Conservation (phyloP, 305 asterid species). For the Fraxinus dipetala region DNA sequence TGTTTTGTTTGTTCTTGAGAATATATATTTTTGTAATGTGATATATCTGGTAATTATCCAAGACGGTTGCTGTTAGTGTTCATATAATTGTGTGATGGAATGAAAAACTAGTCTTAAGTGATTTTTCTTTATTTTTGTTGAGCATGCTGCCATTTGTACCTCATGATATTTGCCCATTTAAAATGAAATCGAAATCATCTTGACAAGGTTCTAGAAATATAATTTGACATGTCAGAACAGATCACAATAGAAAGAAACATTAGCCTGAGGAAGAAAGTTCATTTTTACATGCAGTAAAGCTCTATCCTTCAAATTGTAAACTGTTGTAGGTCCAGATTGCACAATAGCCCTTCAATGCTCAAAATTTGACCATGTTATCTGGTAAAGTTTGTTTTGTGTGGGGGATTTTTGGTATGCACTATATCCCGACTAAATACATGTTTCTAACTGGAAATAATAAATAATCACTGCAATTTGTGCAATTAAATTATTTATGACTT, state of each 20-base stretch:
- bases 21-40: neutral
- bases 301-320: conserved; percentile 7
- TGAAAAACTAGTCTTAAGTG: neutral
- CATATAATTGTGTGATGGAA: neutral
- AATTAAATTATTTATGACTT: conserved; percentile 7
- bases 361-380: neutral
- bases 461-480: conserved; percentile 5
- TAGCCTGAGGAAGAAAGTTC: neutral
- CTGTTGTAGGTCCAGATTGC: neutral
- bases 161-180: neutral
- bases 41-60: neutral
- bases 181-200: neutral
- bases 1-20: neutral
- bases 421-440: neutral
- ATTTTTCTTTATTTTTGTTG: neutral
- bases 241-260: neutral
- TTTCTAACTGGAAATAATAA: conserved; percentile 5
- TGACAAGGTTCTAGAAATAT: conserved; percentile 14
- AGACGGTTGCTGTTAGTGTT: neutral
- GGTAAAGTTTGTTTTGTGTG: conserved; percentile 7
- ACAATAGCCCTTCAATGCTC: neutral
- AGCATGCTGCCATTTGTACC: neutral
- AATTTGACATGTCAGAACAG: conserved; percentile 5
- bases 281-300: neutral
- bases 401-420: neutral